phyloP scores from a whole-genome alignment of 1,139 yeast genomes.

The Debaryomyces sp. region DNA sequence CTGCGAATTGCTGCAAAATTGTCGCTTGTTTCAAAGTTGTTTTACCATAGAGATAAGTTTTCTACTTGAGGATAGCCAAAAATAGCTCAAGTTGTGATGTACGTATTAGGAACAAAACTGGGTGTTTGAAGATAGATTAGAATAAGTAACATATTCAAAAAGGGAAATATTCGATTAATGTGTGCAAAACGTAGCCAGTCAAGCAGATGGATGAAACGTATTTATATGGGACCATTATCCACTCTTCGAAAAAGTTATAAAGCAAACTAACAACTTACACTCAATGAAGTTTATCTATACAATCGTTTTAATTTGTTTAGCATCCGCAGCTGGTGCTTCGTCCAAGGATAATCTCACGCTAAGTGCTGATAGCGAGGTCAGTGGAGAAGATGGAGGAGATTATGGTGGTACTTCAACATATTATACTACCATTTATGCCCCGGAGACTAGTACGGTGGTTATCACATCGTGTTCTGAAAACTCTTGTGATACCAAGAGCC shows the following conservation, averaged over 20 bases:
- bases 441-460: conserved; percentile 19
- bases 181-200: not conserved
- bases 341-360: not conserved
- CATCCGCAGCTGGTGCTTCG: not conserved
- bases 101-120: not conserved
- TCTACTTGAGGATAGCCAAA: not conserved
- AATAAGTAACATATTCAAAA: not conserved
- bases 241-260: not conserved
- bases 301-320: not conserved
- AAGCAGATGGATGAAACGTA: not conserved
- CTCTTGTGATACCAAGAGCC: conserved; percentile 22
- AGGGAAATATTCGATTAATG: not conserved
- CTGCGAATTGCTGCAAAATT: conserved; percentile 1
- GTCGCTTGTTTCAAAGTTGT: not conserved
- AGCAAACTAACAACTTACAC: not conserved
- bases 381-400: not conserved
- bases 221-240: not conserved
- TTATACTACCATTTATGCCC: conserved; percentile 2
- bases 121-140: not conserved
- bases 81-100: not conserved
- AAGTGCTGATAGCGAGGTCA: not conserved
- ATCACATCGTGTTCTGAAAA: conserved; percentile 21
- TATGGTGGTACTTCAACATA: not conserved
- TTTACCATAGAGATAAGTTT: not conserved
- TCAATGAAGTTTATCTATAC: not conserved